Percentiles rank a stretch among this genome's conserved stretches.
Conservation (phyloP, 768 basidiomycete species). For the Suillus bovinus region DNA sequence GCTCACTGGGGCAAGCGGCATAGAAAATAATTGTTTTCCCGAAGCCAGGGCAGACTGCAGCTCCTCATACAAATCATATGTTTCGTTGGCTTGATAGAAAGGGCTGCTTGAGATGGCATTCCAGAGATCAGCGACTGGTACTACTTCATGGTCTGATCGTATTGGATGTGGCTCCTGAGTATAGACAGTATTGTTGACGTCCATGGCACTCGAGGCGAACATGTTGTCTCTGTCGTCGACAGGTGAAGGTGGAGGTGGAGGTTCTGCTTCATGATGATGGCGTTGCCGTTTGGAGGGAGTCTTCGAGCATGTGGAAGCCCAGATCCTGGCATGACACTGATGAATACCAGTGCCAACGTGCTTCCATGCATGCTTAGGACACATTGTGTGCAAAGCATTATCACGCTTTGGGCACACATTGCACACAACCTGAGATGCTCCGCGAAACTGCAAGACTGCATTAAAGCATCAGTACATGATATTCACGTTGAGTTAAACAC, state of each 20-base stretch:
- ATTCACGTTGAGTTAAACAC: neutral
- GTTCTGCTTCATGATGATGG: neutral
- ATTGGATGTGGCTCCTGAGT: neutral
- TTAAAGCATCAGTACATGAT: neutral
- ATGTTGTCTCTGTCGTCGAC: too few relatives aligned
- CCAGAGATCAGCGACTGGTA: constrained; percentile 1
- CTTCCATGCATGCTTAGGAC: neutral
- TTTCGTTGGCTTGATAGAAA: neutral
- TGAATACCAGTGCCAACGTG: neutral
- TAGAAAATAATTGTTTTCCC: constrained; percentile 8
- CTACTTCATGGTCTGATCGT: neutral
- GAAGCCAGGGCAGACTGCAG: constrained; percentile 6
- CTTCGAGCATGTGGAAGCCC: neutral
- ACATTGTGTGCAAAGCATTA: neutral
- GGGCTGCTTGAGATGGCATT: neutral
- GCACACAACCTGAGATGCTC: neutral
- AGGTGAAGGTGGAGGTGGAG: neutral
- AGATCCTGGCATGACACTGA: neutral
- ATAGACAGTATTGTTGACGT: neutral
- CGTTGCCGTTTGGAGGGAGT: neutral
- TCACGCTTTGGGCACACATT: neutral
- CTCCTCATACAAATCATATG: constrained; percentile 8
- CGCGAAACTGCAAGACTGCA: constrained; percentile 1
- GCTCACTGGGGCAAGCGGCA: neutral
- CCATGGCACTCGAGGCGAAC: neutral